Base-by-base conservation (phyloP, 169 alveolate species). In the Plasmodium gonderi region DNA sequence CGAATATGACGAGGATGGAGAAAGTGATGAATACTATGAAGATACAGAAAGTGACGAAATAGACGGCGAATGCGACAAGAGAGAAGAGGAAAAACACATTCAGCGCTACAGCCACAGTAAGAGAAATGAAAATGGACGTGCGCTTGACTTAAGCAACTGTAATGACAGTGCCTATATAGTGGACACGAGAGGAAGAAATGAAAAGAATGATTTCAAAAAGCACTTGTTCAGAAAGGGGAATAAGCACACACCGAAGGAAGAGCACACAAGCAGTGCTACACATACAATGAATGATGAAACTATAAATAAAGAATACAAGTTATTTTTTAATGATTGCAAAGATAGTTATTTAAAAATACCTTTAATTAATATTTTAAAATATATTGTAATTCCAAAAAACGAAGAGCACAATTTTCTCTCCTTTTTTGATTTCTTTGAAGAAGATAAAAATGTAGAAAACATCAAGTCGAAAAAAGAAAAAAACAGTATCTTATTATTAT, bases 301-400 rank as follows among this genome's bases (percentile, higher is more conserved):
- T 64, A 83, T 54, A 23, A 83, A 49, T 45, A 74, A 31, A 40
- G 64, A 69, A 4, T 74, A 69, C 14, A 75, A 87, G 26, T 65
- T 87, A 26, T 54, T 87, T 64, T 29, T 54, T 29, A 60, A 33
- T 54, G 29, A 44, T 17, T 60, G 79, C 20, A 87, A 75, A 6
- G 87, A 87, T 17, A 87, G 93, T 47, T 75, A 75, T 74, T 87
- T 87, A 47, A 87, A 75, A 44, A 87, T 87, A 33, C 93, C 93
- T 14, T 65, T 87, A 87, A 87, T 51, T 29, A 87, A 17, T 26
- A 38, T 87, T 38, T 51, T 87, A 75, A 87, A 76, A 47, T 87
- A 87, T 74, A 87, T 87, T 44, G 67, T 87, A 60, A 75, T 38
- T 36, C 29, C 87, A 65, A 76, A 75, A 33, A 76, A 75, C 33